Base-by-base conservation (phyloP, 2,329 filamentous ascomycete genomes). In the Sporothrix brunneoviolacea region DNA sequence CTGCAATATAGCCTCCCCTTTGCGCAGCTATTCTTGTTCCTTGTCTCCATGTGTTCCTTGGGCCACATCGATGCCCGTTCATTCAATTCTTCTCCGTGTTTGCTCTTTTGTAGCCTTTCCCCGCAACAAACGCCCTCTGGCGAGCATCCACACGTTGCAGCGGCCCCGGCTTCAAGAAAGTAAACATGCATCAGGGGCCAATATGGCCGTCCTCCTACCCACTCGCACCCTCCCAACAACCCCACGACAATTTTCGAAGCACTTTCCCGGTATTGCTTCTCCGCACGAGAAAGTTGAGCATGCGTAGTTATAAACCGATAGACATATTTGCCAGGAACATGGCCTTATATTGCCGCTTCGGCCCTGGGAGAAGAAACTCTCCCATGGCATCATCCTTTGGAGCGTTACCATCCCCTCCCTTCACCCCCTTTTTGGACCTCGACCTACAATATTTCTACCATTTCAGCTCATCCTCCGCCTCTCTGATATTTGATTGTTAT, bases 191-290 rank as follows among this genome's bases (percentile, higher is more conserved):
- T n/a, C n/a, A n/a, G n/a, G n/a, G n/a, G n/a, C n/a, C n/a, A n/a
- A n/a, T n/a, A n/a, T n/a, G n/a, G n/a, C n/a, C n/a, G n/a, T n/a
- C n/a, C n/a, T n/a, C n/a, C 13, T 41, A 22, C 5, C 28, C 21
- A 21, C 18, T 40, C 33, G 21, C 33, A 19, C 16, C n/a, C 35
- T 21, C n/a, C n/a, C n/a, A n/a, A n/a, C n/a, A n/a, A 32, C 36
- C 27, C 36, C 35, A 48, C 36, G 36, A 33, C 24, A 10, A 22
- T 39, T 24, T 28, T 27, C 16, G 16, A 40, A 8, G 18, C 37
- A 16, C 13, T 48, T 48, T 41, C 46, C 46, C 46, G 46, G 37
- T 41, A 48, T 48, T 48, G 37, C 19, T 48, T 48, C 46, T 48
- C 37, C 46, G 46, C 46, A 36, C 37, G 8, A 40, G 8, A 21